Base-by-base conservation (phyloP, 2,329 filamentous ascomycete species). In the Colletotrichum phormii region DNA sequence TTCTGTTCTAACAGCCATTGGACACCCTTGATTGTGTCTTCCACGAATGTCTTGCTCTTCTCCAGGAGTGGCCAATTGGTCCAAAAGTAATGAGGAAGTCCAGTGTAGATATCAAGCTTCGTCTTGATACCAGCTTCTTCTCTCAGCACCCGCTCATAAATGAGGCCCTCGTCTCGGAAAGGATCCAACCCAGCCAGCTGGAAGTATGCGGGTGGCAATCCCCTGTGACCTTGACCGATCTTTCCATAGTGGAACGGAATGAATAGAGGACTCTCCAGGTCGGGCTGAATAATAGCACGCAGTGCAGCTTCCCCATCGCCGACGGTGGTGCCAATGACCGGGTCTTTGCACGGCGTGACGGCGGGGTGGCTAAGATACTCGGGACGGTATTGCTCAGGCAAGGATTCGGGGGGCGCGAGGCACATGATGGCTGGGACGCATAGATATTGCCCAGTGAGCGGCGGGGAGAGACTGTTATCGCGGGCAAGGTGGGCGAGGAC, bases 161-260 rank as follows among this genome's bases (percentile, higher is more conserved):
- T 84, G 58, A 90, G 73, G 0, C 80, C 86, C 66, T 89, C 88
- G 71, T 90, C 89, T 4, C 88, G 79, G 3, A 87, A 74, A 0
- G 84, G 84, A 76, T 90, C 89, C 71, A 86, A 72, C 12, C 87
- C 88, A 72, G 82, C 84, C 0, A 88, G 80, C 75, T 89, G 86
- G 1, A 90, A 78, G 76, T 72, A 72, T 4, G 60, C 65, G 33
- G 65, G 65, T n/a, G 65, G 65, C n/a, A 72, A 13, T 1, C 70
- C 65, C 13, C 35, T 55, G 26, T 72, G 70, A 4, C 70, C 70
- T 18, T 70, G 24, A 0, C 60, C 65, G 5, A 35, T 37, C 22
- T 24, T 55, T 1, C 70, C 65, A 15, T 12, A 54, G n/a, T 55
- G 65, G 9, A 72, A 72, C 9, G 70, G 70, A 9, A 72, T 60